Evolutionary conservation across 2,329 filamentous ascomycete species (phyloP).

Genomic region (Neurospora sp.): DNA sequence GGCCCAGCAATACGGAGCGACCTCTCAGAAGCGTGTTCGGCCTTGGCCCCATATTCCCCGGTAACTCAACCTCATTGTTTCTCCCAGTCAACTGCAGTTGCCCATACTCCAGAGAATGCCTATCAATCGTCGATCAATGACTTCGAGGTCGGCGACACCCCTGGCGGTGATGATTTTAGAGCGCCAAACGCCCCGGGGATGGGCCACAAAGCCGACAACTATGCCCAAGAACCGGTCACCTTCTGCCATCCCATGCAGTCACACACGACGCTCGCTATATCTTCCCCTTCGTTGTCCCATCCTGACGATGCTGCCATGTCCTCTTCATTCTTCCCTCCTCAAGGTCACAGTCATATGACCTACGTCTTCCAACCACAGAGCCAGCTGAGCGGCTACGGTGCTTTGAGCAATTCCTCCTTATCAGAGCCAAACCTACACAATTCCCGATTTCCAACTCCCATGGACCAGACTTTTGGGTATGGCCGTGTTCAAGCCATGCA

Average conservation of each 20-base stretch:
- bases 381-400: background rate
- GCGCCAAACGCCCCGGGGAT: background rate
- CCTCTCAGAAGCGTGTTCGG: background rate
- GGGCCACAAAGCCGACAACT: background rate
- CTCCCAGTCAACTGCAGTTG: background rate
- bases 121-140: background rate
- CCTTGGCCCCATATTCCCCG: background rate
- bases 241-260: background rate
- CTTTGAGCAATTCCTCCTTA: background rate
- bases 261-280: background rate
- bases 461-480: background rate
- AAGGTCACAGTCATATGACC: background rate
- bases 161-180: background rate
- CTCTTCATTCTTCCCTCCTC: background rate
- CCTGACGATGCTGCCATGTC: background rate
- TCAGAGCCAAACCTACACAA: background rate
- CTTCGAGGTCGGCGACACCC: background rate
- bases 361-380: background rate
- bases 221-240: background rate
- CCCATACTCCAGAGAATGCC: background rate
- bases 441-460: background rate
- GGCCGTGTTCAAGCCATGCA: background rate
- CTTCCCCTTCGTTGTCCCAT: background rate
- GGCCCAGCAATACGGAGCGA: background rate
- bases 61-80: background rate